A percentile compares a stretch with the other conserved stretches of the same genome.
Conservation (phyloP, 1,284 basidiomycete species). For the Coniferiporia weirii region DNA sequence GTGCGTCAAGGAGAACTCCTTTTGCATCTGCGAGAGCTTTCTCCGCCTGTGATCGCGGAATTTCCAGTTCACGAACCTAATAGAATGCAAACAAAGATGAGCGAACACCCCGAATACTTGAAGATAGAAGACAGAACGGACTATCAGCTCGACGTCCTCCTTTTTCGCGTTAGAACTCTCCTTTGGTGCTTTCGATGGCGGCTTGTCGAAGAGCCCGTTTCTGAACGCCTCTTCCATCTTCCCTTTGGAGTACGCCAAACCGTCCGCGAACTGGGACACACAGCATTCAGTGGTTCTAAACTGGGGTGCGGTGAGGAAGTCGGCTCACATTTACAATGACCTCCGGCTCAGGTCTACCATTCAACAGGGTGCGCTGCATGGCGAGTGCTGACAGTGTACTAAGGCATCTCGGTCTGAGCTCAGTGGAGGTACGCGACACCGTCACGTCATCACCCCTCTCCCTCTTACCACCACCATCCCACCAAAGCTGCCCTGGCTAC, state of each 20-base stretch:
- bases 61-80: constrained; percentile 62
- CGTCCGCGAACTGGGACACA: constrained; percentile 50
- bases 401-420: no score
- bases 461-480: no score
- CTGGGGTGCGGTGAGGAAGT: background rate
- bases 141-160: constrained; percentile 62
- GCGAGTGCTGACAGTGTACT: background rate
- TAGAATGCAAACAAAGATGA: background rate
- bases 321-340: constrained; percentile 56
- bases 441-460: no score
- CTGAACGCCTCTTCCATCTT: constrained; percentile 61
- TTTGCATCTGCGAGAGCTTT: constrained; percentile 45
- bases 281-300: constrained; percentile 22
- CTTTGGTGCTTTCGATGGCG: constrained; percentile 39
- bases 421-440: no score
- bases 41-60: constrained; percentile 53
- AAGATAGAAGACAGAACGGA: constrained; percentile 29
- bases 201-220: constrained; percentile 48
- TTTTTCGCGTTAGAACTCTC: constrained; percentile 37
- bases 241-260: constrained; percentile 59
- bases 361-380: constrained; percentile 22
- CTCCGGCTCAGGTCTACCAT: constrained; percentile 60
- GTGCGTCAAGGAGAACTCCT: constrained; percentile 40
- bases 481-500: no score
- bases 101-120: background rate